Conservation (phyloP, 257 asterid species). For the Misopates orontium region DNA sequence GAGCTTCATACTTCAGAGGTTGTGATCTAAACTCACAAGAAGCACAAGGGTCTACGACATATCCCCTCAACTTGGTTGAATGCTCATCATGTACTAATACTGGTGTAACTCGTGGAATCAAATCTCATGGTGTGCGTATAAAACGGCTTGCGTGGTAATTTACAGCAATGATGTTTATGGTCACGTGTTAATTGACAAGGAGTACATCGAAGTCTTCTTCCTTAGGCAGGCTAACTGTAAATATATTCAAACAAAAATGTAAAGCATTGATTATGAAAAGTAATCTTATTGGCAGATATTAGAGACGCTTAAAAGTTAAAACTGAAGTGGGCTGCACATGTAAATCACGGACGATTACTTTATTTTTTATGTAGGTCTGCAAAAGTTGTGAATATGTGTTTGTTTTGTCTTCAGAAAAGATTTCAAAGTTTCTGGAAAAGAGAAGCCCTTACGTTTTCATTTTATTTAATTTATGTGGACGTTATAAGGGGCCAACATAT, state of each 20-base stretch:
- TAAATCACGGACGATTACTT: too few species aligned
- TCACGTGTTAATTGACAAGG: background rate
- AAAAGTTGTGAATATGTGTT: too few species aligned
- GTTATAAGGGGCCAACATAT: too few species aligned
- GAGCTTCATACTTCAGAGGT: constrained; percentile 10
- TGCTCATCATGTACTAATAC: background rate
- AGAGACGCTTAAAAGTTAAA: too few species aligned
- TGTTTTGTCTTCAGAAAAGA: too few species aligned
- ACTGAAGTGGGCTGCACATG: too few species aligned
- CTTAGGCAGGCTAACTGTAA: constrained; percentile 7
- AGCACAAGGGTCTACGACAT: background rate
- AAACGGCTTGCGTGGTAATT: background rate
- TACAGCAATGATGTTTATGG: background rate
- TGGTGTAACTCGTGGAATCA: constrained; percentile 4
- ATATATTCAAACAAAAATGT: constrained; percentile 9
- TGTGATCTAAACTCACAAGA: constrained; percentile 20
- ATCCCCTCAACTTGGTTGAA: background rate
- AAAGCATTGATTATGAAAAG: background rate
- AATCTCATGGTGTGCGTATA: constrained; percentile 13
- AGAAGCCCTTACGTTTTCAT: too few species aligned
- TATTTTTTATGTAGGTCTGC: too few species aligned
- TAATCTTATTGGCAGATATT: too few species aligned
- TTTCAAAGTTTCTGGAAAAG: too few species aligned
- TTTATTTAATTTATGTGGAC: too few species aligned
- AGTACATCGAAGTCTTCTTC: constrained; percentile 6